Percentiles rank a stretch among this genome's conserved stretches.
Conservation (phyloP, 805 yeast species). For the Yarrowia osloensis region DNA sequence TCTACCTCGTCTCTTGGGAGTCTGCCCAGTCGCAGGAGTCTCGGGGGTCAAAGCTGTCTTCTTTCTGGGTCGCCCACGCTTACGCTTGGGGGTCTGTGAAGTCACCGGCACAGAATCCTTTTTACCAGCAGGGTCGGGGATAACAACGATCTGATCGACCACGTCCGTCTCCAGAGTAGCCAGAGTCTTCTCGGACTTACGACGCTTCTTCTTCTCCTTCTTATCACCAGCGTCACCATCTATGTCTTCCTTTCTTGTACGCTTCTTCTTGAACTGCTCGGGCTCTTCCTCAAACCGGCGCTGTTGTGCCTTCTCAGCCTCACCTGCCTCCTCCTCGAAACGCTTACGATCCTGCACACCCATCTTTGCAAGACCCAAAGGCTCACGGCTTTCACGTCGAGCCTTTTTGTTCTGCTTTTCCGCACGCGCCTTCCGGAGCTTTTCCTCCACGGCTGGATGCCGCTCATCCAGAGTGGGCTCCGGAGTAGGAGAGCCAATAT, state of each 20-base stretch:
- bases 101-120: too few relatives aligned
- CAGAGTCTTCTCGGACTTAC: neutral
- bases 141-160: neutral
- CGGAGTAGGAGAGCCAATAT: neutral
- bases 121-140: neutral
- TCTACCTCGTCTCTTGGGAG: neutral
- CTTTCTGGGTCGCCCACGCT: neutral
- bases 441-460: neutral
- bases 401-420: neutral
- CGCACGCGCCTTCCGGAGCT: neutral
- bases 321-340: neutral
- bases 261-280: neutral
- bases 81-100: neutral
- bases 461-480: neutral
- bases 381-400: neutral
- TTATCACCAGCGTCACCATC: neutral
- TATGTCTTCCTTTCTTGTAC: neutral
- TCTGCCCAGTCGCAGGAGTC: neutral
- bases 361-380: neutral
- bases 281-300: too few relatives aligned
- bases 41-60: neutral
- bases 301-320: neutral
- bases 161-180: neutral
- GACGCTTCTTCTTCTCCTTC: neutral
- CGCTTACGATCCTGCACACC: neutral